Base-by-base conservation (phyloP, 768 basidiomycete species). In the Tricholoma hemisulphureum region DNA sequence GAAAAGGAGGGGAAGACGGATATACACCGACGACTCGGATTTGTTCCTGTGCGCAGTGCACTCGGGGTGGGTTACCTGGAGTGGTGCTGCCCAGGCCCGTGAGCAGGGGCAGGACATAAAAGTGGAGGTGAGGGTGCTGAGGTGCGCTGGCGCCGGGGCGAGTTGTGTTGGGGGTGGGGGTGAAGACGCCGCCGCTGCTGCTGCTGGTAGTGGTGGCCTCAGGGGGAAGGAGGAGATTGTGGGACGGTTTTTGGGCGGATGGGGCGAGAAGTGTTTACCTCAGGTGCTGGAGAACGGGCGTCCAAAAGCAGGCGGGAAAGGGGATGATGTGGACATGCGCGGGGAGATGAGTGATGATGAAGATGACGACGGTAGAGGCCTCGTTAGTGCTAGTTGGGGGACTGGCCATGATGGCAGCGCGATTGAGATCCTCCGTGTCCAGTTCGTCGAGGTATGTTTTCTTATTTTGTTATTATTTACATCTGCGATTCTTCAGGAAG, bases 321-420 rank as follows among this genome's bases (percentile, higher is more conserved):
- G 56, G 26, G 57, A 56, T 32, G 58, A 46, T 29, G 31, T 21
- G 18, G n/a, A 49, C 39, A 49, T 52, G 39, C 51, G 31, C 32
- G 54, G 53, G 51, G 54, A n/a, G 58, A 43, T 34, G 55, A 66
- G 58, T 57, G 67, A 58, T 46, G 64, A 56, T 46, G 67, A 53
- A 61, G 65, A 55, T 46, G 61, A 21, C 62, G 57, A 55, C 65
- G 55, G 62, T 62, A 53, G 54, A 58, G 21, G 61, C 62, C 57
- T 55, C 57, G 51, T 61, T 37, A 37, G 69, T 58, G 58, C 56
- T 24, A 48, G 53, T 16, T 45, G 83, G 90, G 88, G 89, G n/a
- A 83, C 81, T 61, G 84, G 86, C 2, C 90, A 91, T 61, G 89
- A 90, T 59, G 90, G 89, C 23, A 84, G 86, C 63, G 57, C 56